Percentiles rank a stretch among this genome's conserved stretches.
Conservation (phyloP, 1,284 basidiomycete genomes). For the Vanrija pseudolonga region DNA sequence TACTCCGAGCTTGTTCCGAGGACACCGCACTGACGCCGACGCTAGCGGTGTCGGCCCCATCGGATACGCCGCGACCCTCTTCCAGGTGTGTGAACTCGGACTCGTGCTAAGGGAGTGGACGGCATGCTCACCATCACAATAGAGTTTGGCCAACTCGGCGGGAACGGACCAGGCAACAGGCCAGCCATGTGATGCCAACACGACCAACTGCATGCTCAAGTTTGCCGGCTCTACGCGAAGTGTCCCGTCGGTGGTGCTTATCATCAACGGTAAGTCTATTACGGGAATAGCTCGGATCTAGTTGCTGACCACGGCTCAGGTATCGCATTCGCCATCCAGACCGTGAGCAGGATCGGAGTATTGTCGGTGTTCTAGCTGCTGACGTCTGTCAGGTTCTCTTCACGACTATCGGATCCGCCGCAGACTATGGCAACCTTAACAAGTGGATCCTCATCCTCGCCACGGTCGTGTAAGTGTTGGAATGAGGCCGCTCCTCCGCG, state of each 20-base stretch:
- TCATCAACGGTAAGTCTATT: conserved; percentile 56
- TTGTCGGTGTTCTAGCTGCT: conserved; percentile 44
- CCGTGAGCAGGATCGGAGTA: conserved; percentile 61
- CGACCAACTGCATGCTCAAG: conserved; percentile 57
- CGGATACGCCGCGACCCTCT: conserved; percentile 64
- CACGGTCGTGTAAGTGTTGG: conserved; percentile 51
- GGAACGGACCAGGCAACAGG: conserved; percentile 59
- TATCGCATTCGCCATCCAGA: conserved; percentile 52
- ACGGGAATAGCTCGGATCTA: conserved; percentile 25
- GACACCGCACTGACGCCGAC: background rate
- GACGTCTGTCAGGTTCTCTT: conserved; percentile 74
- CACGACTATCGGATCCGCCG: conserved; percentile 73
- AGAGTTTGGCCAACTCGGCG: conserved; percentile 58
- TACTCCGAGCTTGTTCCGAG: background rate
- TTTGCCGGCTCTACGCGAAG: conserved; percentile 60
- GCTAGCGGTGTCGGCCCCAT: conserved; percentile 18
- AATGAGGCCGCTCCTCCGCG: too few relatives aligned
- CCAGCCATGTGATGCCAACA: conserved; percentile 19
- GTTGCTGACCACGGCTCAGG: background rate
- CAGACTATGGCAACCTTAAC: conserved; percentile 72
- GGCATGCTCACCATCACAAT: too few relatives aligned
- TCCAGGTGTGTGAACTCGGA: conserved; percentile 54
- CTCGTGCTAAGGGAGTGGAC: background rate
- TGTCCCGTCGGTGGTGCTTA: conserved; percentile 65
- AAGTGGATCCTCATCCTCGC: conserved; percentile 66